phyloP scores from a whole-genome alignment of 495 filamentous ascomycete species.

The Penicillium subrubescens region DNA sequence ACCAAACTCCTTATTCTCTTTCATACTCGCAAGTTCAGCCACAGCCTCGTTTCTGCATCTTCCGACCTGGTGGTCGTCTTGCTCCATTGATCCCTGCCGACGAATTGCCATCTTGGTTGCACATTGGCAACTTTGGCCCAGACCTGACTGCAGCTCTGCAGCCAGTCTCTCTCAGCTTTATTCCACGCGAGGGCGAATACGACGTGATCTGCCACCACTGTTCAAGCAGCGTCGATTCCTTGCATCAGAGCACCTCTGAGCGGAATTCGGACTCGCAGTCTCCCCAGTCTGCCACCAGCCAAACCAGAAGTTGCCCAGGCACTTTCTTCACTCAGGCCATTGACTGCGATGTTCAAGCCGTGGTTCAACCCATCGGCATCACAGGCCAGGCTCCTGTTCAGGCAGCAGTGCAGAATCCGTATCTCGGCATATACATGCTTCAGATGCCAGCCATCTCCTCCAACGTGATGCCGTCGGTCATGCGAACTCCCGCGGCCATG shows the following conservation, averaged over 20 bases:
- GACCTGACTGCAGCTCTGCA: constrained; percentile 25
- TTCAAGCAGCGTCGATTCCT: constrained; percentile 26
- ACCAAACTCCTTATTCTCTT: constrained; percentile 5
- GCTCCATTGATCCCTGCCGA: constrained; percentile 41
- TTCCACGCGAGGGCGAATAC: constrained; percentile 40
- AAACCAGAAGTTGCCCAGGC: constrained; percentile 12
- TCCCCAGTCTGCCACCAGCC: constrained; percentile 2
- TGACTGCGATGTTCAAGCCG: background rate
- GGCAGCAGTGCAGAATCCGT: constrained; percentile 19
- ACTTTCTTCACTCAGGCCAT: background rate
- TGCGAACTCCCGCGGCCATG: background rate
- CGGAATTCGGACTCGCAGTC: constrained; percentile 17
- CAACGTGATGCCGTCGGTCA: constrained; percentile 2
- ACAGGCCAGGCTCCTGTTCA: constrained; percentile 19
- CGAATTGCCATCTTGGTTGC: constrained; percentile 42
- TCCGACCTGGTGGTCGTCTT: constrained; percentile 30
- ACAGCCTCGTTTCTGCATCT: constrained; percentile 39
- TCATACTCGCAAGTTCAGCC: constrained; percentile 4
- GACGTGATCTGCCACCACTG: constrained; percentile 44
- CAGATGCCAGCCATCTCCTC: background rate
- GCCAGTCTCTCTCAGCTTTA: constrained; percentile 23
- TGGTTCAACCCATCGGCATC: background rate
- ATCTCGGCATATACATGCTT: constrained; percentile 25
- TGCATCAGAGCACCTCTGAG: constrained; percentile 36
- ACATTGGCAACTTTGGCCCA: constrained; percentile 28